Percentiles rank a stretch among this genome's conserved stretches.
These are phyloP conservation scores for Leishmania tropica DNA, from an alignment of 208 protist genomes.

Conservation along the genomic window DNA sequence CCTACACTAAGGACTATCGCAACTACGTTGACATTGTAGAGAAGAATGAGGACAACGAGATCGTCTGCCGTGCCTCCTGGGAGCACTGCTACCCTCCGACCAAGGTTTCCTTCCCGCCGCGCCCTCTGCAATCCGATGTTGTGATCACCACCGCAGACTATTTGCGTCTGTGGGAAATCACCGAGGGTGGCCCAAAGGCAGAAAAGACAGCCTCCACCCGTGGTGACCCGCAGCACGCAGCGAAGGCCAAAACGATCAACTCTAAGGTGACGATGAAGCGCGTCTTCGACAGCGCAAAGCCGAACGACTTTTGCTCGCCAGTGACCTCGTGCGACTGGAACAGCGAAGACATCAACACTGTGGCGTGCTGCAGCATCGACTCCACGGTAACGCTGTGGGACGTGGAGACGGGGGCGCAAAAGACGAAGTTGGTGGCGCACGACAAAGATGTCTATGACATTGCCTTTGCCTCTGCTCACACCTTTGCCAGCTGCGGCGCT, in stretches of 20 bases:
- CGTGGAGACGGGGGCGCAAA: slow-evolving; percentile 85
- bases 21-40: slow-evolving; percentile 95
- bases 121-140: slow-evolving; percentile 83
- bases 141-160: slow-evolving; percentile 99
- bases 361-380: slow-evolving; percentile 98
- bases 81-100: slow-evolving; percentile 97
- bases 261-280: slow-evolving; percentile 91
- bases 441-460: slow-evolving; percentile 99
- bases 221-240: slow-evolving; percentile 17
- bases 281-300: slow-evolving; percentile 80
- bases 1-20: slow-evolving; percentile 96
- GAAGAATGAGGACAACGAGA: slow-evolving; percentile 62
- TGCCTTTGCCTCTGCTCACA: slow-evolving; percentile 94
- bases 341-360: slow-evolving; percentile 92
- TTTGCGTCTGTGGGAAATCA: slow-evolving; percentile 97
- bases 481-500: slow-evolving; percentile 98
- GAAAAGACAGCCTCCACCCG: slow-evolving; percentile 11
- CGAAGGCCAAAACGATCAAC: slow-evolving; percentile 46
- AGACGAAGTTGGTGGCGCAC: slow-evolving; percentile 99
- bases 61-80: slow-evolving; percentile 85
- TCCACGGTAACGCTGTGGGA: slow-evolving; percentile 99
- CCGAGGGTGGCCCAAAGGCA: slow-evolving; percentile 23
- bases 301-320: slow-evolving; percentile 98
- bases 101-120: slow-evolving; percentile 97
- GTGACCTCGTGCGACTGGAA: slow-evolving; percentile 99